Evolutionary conservation across 2,329 filamentous ascomycete genomes (phyloP), one percentile per base, ranked within the genome.

Genomic region (Aureobasidium vineae): DNA sequence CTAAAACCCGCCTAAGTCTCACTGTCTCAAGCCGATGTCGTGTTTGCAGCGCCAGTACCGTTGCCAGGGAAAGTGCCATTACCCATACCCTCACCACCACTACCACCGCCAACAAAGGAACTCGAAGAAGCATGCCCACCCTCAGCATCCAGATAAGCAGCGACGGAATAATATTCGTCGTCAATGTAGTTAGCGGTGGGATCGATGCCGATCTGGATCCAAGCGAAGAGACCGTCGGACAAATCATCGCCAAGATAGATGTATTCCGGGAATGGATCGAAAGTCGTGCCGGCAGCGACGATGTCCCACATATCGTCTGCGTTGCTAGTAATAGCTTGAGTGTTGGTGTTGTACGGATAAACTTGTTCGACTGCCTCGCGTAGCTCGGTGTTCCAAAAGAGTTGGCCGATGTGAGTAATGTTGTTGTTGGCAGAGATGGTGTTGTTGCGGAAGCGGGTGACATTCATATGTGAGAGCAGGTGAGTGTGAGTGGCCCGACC

Each of bases 341-440:
- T 78, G 71, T 81, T 81, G 66, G 75, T 78, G 70, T 73, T 78
- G 74, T 81, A 81, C 3, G 83, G 82, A 0, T 72, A 67, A 0
- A 76, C 77, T 11, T 74, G 73, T 68, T 86, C 82, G 65, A 88
- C 84, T 45, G 77, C 69, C 31, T 71, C 71, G 70, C 85, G 81
- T 11, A 89, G 81, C 69, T 80, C 78, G 73, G 88, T 83, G 73
- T 89, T 85, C 66, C 86, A 86, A 80, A 86, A 89, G 60, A 87
- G 72, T 73, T 90, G 87, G 21, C 87, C 86, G 45, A 88, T 80
- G 76, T 89, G 86, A 8, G 83, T 81, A 66, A 84, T 80, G 60
- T 76, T 79, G 19, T 79, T 79, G 68, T 80, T 83, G 47, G 76
- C 75, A 68, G 85, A 80, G 66, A 84, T 84, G 21, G 54, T 59